phyloP scores from a whole-genome alignment of 1,139 yeast species.

The Eremothecium cymbalariae region DNA sequence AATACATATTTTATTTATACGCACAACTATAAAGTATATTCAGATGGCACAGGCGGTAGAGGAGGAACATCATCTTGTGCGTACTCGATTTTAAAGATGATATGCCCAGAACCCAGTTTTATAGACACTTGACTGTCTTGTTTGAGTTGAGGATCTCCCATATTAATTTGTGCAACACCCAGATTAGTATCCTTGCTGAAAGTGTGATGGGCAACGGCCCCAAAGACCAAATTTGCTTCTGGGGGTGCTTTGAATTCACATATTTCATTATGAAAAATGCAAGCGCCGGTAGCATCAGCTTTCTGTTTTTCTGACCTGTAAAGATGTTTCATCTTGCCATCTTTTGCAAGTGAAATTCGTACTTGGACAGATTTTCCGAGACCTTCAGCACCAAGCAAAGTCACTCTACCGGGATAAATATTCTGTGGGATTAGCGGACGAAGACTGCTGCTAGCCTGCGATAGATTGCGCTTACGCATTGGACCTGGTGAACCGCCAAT shows the following conservation, averaged over 20 bases:
- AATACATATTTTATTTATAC: no score
- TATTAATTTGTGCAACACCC: conserved; percentile 41
- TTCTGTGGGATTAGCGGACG: conserved; percentile 36
- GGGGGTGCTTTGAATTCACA: conserved; percentile 59
- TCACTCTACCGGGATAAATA: conserved; percentile 47
- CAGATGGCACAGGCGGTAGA: conserved; percentile 18
- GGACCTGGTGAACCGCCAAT: conserved; percentile 14
- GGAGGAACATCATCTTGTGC: conserved; percentile 15
- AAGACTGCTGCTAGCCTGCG: conserved; percentile 32
- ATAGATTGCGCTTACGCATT: conserved; percentile 11
- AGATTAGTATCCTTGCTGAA: conserved; percentile 64
- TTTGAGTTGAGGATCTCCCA: conserved; percentile 28
- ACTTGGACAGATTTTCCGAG: conserved; percentile 40
- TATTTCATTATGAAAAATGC: conserved; percentile 59
- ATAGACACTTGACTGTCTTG: conserved; percentile 27
- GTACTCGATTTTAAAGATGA: conserved; percentile 25
- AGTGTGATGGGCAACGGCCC: conserved; percentile 59
- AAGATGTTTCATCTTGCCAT: conserved; percentile 49
- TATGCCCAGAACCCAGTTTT: conserved; percentile 26
- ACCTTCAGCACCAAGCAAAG: conserved; percentile 37
- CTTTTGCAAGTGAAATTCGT: conserved; percentile 44
- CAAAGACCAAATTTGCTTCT: conserved; percentile 50
- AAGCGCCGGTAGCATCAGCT: conserved; percentile 39
- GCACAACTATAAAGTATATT: conserved; percentile 7
- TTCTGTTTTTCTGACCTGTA: conserved; percentile 60